These are phyloP conservation scores for Ganoderma resinaceum DNA, from an alignment of 1,284 basidiomycete genomes.

Conservation along the genomic window DNA sequence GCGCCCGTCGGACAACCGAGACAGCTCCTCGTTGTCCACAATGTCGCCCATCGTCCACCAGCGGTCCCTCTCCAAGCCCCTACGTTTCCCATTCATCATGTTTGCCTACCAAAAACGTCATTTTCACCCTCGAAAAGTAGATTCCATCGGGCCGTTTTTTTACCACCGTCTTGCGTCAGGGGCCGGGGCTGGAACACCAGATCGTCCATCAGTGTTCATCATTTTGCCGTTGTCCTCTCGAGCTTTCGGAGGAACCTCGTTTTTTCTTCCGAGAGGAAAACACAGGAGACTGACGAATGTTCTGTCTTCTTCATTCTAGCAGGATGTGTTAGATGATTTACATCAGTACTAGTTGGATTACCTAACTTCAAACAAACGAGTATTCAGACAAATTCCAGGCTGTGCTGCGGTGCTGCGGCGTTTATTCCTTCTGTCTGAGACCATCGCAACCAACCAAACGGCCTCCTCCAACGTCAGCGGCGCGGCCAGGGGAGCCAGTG, in stretches of 20 bases:
- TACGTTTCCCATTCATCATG: slow-evolving; percentile 8
- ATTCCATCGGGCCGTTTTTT: slow-evolving; percentile 26
- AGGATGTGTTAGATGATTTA: not conserved
- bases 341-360: not conserved
- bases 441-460: not conserved
- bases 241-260: not conserved
- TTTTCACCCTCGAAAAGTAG: slow-evolving; percentile 22
- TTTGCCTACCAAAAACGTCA: slow-evolving; percentile 21
- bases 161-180: not conserved
- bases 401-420: not conserved
- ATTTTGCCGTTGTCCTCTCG: not conserved
- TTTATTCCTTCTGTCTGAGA: not conserved
- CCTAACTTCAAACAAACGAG: not conserved
- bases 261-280: not conserved
- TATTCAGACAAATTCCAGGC: not conserved
- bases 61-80: not conserved
- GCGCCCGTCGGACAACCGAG: not conserved
- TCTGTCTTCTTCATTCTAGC: not conserved
- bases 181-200: slow-evolving; percentile 2
- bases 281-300: not conserved
- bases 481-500: not conserved
- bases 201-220: slow-evolving; percentile 4
- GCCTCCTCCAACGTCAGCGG: slow-evolving; percentile 2
- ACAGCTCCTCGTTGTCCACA: not conserved
- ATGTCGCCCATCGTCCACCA: slow-evolving; percentile 6